These are phyloP conservation scores for Mucor indicus DNA, from an alignment of 371 early-diverging fungal species.

Conservation along the genomic window DNA sequence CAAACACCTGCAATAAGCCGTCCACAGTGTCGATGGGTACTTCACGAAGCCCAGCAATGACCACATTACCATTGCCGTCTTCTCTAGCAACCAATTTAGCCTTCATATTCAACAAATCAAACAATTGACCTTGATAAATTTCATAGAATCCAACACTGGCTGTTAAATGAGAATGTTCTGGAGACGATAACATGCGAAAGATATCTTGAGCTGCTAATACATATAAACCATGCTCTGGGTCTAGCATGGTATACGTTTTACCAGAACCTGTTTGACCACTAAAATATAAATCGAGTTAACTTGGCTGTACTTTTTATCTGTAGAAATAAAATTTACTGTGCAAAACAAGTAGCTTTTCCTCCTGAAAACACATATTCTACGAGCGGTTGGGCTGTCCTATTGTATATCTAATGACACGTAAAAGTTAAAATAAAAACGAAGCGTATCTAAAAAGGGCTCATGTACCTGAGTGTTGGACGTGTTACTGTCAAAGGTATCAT, in stretches of 20 bases:
- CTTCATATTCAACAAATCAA: constrained; percentile 89
- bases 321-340: constrained; percentile 66
- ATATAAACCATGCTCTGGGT: constrained; percentile 80
- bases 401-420: constrained; percentile 65
- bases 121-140: constrained; percentile 94
- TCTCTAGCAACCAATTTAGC: constrained; percentile 88
- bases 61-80: constrained; percentile 90
- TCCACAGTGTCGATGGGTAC: constrained; percentile 74
- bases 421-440: no score
- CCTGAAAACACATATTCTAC: constrained; percentile 94
- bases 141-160: constrained; percentile 93
- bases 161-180: constrained; percentile 66
- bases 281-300: background rate
- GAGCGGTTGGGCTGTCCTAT: constrained; percentile 86
- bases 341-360: constrained; percentile 98
- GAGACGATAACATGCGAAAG: constrained; percentile 69
- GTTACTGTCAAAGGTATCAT: constrained; percentile 90
- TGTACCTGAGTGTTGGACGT: constrained; percentile 76
- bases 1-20: constrained; percentile 86
- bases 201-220: constrained; percentile 92
- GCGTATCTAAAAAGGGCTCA: background rate
- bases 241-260: constrained; percentile 98
- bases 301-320: background rate
- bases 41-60: constrained; percentile 84
- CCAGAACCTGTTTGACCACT: constrained; percentile 96